Base-by-base conservation (phyloP, 2,329 filamentous ascomycete species). In the Alternaria sp. region DNA sequence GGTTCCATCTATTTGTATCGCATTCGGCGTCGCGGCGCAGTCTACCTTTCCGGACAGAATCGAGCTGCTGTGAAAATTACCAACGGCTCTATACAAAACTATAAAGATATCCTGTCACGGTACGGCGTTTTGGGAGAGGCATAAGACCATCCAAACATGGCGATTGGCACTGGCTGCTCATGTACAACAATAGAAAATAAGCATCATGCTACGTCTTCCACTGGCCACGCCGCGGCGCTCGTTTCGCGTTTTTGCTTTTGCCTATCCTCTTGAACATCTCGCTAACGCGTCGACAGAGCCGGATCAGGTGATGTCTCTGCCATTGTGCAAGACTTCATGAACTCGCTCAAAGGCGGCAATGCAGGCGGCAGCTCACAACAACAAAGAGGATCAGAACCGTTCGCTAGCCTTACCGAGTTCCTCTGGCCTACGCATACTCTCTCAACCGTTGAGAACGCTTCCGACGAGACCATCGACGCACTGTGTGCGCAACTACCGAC, bases 301-400 rank as follows among this genome's bases (percentile, higher is more conserved):
- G 85, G 86, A 71, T 84, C 86, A 63, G 83, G 84, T 67, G 91
- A 97, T 81, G 90, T 93, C 74, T 90, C 90, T 60, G 86, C 89
- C 44, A 89, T 92, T 65, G 93, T 98, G 69, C 91, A 93, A 76
- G 94, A 95, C 81, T 94, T 99, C 79, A 86, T 98, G 72, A 88
- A 91, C 65, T 97, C 95, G 5, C 84, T 98, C 67, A 88, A 90
- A 75, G 87, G 88, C 62, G 79, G 83, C 26, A 79, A 80, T 52
- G 68, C 81, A 52, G 75, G 82, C 68, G 49, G 64, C 36, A 61
- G 84, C 69, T 78, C 81, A 54, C 66, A 69, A 50, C 69, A 68
- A 46, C 46, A 59, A 44, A 54, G 58, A 23, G 40, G 46, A n/a
- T 82, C 90, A 70, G 89, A 90, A 70, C 83, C 89, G 0, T 97